Percentiles rank a stretch among this genome's conserved stretches.
Conservation (phyloP, 2,329 filamentous ascomycete species). For the Colletotrichum sp. region DNA sequence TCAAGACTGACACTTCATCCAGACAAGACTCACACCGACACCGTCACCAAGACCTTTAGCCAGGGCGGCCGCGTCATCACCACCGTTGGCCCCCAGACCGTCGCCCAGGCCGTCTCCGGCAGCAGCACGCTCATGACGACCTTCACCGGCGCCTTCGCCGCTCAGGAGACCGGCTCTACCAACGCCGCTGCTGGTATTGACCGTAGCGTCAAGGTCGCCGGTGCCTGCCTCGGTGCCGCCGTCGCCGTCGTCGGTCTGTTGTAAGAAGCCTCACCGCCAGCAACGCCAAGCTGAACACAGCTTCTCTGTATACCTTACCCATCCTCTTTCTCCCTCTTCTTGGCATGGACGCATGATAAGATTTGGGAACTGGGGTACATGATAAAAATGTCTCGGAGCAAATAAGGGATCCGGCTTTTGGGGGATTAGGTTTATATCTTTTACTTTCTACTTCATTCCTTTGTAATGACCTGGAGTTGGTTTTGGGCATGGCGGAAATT, state of each 20-base stretch:
- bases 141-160: constrained; percentile 13
- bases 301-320: neutral
- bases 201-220: constrained; percentile 20
- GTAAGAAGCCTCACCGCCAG: neutral
- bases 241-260: constrained; percentile 24
- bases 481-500: neutral
- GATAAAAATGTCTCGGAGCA: neutral
- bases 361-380: neutral
- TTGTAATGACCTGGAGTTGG: neutral
- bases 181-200: neutral
- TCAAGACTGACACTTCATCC: neutral
- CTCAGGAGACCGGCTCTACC: constrained; percentile 13
- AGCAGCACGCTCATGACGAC: constrained; percentile 24
- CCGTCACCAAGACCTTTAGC: constrained; percentile 21
- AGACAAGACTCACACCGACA: constrained; percentile 25
- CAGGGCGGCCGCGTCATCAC: neutral
- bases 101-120: constrained; percentile 24
- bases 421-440: neutral
- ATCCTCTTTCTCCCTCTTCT: neutral
- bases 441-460: neutral
- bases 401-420: neutral
- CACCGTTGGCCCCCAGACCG: constrained; percentile 1
- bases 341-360: neutral
- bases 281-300: neutral
- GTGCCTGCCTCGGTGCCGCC: constrained; percentile 22